Evolutionary conservation across 768 basidiomycete species (phyloP).

Genomic region (Russula virescens): DNA sequence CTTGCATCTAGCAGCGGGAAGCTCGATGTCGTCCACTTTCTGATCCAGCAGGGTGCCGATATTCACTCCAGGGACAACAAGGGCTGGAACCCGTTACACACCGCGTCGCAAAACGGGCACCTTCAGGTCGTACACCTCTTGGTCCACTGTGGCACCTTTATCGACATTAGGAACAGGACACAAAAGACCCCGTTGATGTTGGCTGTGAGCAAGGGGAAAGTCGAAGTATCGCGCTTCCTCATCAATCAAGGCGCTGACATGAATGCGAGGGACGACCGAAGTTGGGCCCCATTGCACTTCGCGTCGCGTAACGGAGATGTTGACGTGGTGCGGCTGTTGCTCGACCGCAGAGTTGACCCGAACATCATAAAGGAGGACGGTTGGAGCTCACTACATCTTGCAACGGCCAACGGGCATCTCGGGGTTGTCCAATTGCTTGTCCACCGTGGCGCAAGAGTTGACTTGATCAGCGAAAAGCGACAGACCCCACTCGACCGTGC

Average conservation of each 20-base stretch:
- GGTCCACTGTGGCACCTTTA: not conserved
- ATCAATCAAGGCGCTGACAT: not conserved
- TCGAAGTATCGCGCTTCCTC: conserved; percentile 3
- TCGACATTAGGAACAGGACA: not conserved
- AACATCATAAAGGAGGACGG: not conserved
- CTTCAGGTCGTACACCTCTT: not conserved
- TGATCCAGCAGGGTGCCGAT: not conserved
- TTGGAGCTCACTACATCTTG: not conserved
- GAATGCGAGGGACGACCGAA: not conserved
- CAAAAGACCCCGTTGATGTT: not conserved
- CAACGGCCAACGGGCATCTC: not conserved
- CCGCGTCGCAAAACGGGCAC: not conserved
- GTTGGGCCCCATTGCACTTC: not conserved
- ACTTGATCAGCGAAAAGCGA: not conserved
- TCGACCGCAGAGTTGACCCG: not conserved
- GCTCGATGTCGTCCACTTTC: not conserved
- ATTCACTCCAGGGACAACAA: not conserved
- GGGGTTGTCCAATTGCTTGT: not conserved
- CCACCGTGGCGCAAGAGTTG: not conserved
- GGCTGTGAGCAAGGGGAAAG: not conserved
- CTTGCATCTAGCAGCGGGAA: not conserved
- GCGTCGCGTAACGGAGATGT: not conserved
- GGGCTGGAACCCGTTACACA: not conserved
- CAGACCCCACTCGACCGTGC: conserved; percentile 8
- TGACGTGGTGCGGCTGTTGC: not conserved